These are phyloP conservation scores for Lasiosphaeria hispida DNA, from an alignment of 495 filamentous ascomycete species.

Conservation along the genomic window DNA sequence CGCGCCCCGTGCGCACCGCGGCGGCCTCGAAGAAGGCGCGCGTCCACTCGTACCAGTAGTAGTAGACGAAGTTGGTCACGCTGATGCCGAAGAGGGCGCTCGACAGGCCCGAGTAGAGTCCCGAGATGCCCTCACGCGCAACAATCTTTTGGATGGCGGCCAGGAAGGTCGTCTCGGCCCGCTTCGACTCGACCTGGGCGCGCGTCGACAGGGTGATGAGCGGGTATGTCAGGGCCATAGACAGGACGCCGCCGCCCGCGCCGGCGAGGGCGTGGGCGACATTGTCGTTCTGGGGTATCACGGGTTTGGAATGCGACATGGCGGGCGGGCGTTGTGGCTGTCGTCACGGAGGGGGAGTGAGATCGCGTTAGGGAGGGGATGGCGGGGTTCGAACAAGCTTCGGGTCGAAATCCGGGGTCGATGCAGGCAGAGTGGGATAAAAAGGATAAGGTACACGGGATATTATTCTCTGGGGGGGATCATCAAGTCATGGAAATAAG, in stretches of 20 bases:
- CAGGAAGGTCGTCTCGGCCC: constrained; percentile 76
- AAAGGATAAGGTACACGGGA: background rate
- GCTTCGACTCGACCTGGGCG: constrained; percentile 95
- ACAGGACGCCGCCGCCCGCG: constrained; percentile 86
- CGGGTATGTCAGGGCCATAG: constrained; percentile 95
- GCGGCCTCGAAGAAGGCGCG: constrained; percentile 84
- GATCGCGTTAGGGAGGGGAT: background rate
- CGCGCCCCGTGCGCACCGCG: constrained; percentile 68
- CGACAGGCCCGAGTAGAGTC: constrained; percentile 86
- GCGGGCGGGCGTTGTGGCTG: constrained; percentile 3
- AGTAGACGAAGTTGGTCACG: constrained; percentile 99
- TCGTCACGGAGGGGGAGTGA: background rate
- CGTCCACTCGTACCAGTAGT: constrained; percentile 99
- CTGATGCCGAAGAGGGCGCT: constrained; percentile 95
- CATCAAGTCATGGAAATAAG: constrained; percentile 3
- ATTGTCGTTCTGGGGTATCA: constrained; percentile 76
- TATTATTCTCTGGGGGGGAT: background rate
- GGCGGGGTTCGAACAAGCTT: background rate
- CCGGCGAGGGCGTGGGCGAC: constrained; percentile 86
- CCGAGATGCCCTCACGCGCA: constrained; percentile 80
- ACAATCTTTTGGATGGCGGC: constrained; percentile 84
- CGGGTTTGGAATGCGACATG: constrained; percentile 45
- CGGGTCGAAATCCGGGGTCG: background rate
- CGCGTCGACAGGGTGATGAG: constrained; percentile 96
- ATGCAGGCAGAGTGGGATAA: background rate